Conservation (phyloP, 1,284 basidiomycete species). For the Ceratobasidium sp. region DNA sequence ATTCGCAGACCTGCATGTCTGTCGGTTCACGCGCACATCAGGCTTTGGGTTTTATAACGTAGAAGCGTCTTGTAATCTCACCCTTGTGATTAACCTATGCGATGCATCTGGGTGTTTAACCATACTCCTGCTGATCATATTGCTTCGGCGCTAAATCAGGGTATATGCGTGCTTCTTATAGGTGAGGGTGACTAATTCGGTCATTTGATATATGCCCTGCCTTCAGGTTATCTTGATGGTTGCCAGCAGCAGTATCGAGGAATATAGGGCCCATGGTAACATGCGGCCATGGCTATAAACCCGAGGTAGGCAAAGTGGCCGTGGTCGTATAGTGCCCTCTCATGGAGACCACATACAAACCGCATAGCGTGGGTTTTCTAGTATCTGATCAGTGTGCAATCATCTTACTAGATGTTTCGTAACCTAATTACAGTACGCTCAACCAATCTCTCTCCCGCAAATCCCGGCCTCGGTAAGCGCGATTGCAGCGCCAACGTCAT, state of each 20-base stretch:
- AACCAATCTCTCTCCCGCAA: neutral
- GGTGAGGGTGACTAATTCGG: neutral
- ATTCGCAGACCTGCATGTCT: no score
- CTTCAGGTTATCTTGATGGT: no score
- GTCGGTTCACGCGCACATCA: neutral
- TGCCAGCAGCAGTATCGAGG: no score
- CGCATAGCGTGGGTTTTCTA: conserved; percentile 7
- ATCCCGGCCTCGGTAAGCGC: conserved; percentile 5
- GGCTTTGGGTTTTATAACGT: neutral
- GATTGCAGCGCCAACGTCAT: no score
- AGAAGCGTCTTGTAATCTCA: neutral
- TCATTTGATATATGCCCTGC: conserved; percentile 56
- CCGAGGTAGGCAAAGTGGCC: no score
- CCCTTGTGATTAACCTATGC: conserved; percentile 1
- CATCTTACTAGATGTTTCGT: neutral
- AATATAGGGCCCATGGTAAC: neutral
- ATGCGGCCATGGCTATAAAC: neutral
- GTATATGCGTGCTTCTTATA: neutral
- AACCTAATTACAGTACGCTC: conserved; percentile 1
- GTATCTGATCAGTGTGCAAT: neutral
- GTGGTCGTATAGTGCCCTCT: neutral
- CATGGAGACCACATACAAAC: conserved; percentile 28
- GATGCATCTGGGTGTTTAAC: neutral
- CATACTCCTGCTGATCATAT: neutral
- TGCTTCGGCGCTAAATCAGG: neutral